A percentile compares a stretch with the other conserved stretches of the same genome.
phyloP scores from a whole-genome alignment of 306 rosid species.

The Begonia fuchsioides region DNA sequence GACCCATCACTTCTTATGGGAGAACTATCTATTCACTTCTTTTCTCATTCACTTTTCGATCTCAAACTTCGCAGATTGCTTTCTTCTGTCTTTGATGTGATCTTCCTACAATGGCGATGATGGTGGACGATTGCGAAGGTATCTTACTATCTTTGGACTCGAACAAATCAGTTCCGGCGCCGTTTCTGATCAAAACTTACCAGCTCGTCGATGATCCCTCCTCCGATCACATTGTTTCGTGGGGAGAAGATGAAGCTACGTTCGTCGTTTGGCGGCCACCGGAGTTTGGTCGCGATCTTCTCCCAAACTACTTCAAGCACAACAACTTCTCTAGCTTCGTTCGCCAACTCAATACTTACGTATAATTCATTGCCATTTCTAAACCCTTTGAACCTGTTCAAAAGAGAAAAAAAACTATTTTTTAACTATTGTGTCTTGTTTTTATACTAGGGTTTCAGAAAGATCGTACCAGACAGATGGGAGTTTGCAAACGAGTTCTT shows the following conservation, averaged over 20 bases:
- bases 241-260: conserved; percentile 94
- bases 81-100: too few species aligned
- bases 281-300: conserved; percentile 87
- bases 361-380: conserved; percentile 2
- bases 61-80: too few species aligned
- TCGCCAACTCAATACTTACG: conserved; percentile 97
- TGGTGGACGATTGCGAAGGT: conserved; percentile 71
- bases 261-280: conserved; percentile 99
- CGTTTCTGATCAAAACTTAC: conserved; percentile 82
- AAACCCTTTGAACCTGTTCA: too few species aligned
- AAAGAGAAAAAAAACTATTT: too few species aligned
- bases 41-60: too few species aligned
- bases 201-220: conserved; percentile 85
- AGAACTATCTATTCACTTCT: background rate
- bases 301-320: conserved; percentile 96
- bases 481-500: conserved; percentile 94
- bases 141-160: conserved; percentile 78
- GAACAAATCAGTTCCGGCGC: conserved; percentile 90
- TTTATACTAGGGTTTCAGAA: conserved; percentile 70
- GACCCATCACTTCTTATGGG: too few species aligned
- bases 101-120: conserved; percentile 36
- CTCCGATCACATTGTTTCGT: conserved; percentile 91
- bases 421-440: background rate
- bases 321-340: conserved; percentile 97
- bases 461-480: conserved; percentile 98